phyloP scores from a whole-genome alignment of 768 basidiomycete genomes.

The Dacryopinax spathularia region DNA sequence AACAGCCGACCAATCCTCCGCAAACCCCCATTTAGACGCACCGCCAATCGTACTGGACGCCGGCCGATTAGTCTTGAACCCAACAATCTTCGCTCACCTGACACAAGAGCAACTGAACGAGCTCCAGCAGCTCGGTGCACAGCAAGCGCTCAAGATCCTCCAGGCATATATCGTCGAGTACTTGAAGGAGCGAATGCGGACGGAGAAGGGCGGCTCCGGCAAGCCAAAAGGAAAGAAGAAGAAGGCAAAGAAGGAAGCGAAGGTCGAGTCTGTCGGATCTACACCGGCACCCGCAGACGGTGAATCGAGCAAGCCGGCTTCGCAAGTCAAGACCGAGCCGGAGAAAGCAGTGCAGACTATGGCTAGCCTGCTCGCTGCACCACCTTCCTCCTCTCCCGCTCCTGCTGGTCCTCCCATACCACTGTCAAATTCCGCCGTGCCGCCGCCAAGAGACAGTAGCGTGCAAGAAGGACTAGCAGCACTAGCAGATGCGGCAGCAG shows the following conservation, averaged over 20 bases:
- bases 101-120: constrained; percentile 57
- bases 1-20: constrained; percentile 38
- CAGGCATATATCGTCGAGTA: constrained; percentile 76
- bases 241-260: not conserved
- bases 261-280: not conserved
- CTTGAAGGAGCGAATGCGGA: constrained; percentile 56
- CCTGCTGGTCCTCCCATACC: not conserved
- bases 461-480: not conserved
- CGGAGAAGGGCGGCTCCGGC: constrained; percentile 19
- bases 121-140: constrained; percentile 65
- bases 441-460: not conserved
- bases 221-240: not conserved
- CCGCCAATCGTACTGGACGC: constrained; percentile 71
- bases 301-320: not conserved
- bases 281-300: not conserved
- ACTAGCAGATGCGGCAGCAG: not conserved
- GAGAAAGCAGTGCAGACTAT: not conserved
- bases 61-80: constrained; percentile 70
- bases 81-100: constrained; percentile 67
- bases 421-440: not conserved
- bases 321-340: not conserved
- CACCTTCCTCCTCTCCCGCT: no score
- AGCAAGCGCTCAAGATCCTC: constrained; percentile 64
- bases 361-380: not conserved
- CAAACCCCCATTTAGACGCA: constrained; percentile 29